Base-by-base conservation (phyloP, 192 early-diverging fungal species). In the Coemansia umbellata region DNA sequence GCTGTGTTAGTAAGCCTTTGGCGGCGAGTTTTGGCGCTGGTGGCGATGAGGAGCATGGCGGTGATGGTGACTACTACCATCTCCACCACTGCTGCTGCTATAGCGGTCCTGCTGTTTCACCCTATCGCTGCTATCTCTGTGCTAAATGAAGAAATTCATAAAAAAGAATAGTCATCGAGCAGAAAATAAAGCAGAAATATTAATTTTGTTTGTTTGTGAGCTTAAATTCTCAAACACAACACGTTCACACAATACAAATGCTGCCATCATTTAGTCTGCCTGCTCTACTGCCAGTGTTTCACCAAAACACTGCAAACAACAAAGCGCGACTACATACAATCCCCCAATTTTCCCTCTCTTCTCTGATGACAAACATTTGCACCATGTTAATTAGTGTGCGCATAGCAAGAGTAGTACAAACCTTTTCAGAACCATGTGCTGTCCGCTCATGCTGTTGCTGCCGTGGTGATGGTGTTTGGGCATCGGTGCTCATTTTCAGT, bases 161-260 rank as follows among this genome's bases (percentile, higher is more conserved):
- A n/a, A n/a, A n/a, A n/a, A n/a, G n/a, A n/a, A n/a, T n/a, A n/a
- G 32, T 37, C 57, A 22, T 71, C 45, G 37, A 54, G 55, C 60
- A 51, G 57, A 10, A 21, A 32, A 14, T 36, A 37, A 15, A 43
- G 6, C 27, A 55, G 35, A 53, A 33, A 35, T 8, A 36, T 14
- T 3, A n/a, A n/a, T n/a, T n/a, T n/a, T n/a, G n/a, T 15, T 31
- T 11, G 23, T 21, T 21, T 55, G 43, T 35, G 36, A 47, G 39
- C 23, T 21, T 32, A 47, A 31, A 15, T 27, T 22, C 26, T 31
- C 18, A 54, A n/a, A 45, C 15, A 45, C 9, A 17, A 24, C 18
- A 43, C 8, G 19, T 23, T 17, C n/a, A 33, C 19, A 43, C 28
- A 54, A 54, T 44, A 44, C 28, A 43, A n/a, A 43, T 11, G 31